phyloP scores from a whole-genome alignment of 1,284 basidiomycete genomes.

The Fomes fomentarius region DNA sequence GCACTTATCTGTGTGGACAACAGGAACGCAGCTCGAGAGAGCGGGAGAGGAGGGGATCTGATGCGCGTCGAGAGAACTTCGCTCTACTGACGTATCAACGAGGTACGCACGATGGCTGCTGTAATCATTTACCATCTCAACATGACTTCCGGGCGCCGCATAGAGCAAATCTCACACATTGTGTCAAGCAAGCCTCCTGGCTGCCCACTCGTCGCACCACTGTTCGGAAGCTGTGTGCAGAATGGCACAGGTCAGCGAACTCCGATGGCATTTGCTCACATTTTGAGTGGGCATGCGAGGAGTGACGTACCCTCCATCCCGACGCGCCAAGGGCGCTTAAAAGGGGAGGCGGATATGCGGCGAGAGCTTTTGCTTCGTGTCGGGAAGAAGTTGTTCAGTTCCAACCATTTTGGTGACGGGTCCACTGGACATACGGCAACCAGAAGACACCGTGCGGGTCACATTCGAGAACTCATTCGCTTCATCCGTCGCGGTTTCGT shows the following conservation, averaged over 20 bases:
- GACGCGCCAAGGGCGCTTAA: not conserved
- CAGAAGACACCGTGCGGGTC: not conserved
- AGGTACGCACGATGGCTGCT: not conserved
- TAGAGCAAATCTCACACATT: not conserved
- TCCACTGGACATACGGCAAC: not conserved
- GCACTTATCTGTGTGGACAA: not conserved
- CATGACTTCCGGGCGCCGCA: not conserved
- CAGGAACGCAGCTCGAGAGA: not conserved
- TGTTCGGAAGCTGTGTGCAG: not conserved
- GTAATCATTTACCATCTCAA: not conserved
- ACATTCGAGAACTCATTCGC: not conserved
- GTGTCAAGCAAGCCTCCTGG: not conserved
- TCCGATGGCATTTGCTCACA: not conserved
- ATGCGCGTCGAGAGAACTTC: not conserved
- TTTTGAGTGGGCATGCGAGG: not conserved
- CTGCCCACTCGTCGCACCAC: not conserved
- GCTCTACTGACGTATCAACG: not conserved
- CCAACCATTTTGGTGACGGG: not conserved
- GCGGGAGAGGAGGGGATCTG: not conserved
- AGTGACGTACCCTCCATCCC: not conserved
- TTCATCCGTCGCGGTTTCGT: not conserved
- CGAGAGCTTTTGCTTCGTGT: not conserved
- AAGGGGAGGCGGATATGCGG: not conserved
- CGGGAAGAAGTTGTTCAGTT: not conserved
- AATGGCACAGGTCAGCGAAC: not conserved